Evolutionary conservation across 2,329 filamentous ascomycete species (phyloP).

Genomic region (Paracorniculantispora psalliotae): DNA sequence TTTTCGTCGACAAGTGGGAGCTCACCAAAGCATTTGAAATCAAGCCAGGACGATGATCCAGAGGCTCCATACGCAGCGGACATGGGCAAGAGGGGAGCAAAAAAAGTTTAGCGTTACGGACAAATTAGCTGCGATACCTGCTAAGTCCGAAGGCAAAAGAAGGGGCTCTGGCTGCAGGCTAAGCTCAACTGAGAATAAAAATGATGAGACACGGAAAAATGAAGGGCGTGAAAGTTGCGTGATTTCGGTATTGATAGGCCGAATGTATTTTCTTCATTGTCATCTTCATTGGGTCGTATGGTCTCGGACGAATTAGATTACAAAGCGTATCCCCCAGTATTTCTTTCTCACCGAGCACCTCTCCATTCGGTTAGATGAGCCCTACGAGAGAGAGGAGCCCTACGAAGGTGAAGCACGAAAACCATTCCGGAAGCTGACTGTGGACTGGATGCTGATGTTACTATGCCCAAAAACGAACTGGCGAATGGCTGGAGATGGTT

Average conservation of each 20-base stretch:
- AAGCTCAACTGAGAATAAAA: background rate
- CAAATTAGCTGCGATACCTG: background rate
- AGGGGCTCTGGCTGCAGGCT: background rate
- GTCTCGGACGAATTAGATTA: background rate
- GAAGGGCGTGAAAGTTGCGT: background rate
- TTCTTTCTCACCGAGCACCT: background rate
- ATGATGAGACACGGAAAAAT: background rate
- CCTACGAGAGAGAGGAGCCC: background rate
- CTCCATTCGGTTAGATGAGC: background rate
- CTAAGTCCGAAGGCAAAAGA: background rate
- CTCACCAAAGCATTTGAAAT: constrained; percentile 12
- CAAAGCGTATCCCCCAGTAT: background rate
- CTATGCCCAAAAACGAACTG: background rate
- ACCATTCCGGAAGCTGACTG: background rate
- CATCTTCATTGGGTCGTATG: background rate
- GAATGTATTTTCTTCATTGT: background rate
- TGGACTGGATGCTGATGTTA: background rate
- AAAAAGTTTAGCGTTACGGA: background rate
- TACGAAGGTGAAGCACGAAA: too few relatives aligned
- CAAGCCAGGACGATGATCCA: background rate
- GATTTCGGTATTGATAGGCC: background rate
- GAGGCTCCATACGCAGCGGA: background rate
- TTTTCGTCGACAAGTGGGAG: background rate
- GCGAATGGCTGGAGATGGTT: background rate
- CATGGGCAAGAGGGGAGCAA: too few relatives aligned